Conservation (phyloP, 805 yeast genomes). For the Candida verbasci region DNA sequence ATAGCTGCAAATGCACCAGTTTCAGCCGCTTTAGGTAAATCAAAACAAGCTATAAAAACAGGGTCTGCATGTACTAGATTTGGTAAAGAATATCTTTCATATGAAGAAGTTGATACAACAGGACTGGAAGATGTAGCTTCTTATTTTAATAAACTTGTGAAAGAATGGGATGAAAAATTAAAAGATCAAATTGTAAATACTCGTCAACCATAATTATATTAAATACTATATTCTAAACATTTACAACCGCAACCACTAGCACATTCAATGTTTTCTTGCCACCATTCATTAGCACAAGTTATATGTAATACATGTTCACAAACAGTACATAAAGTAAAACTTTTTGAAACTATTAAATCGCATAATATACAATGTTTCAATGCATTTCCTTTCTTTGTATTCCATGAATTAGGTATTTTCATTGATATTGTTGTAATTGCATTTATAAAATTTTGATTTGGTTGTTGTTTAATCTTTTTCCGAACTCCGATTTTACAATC, state of each 20-base stretch:
- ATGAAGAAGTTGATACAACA: conserved; percentile 52
- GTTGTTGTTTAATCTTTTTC: conserved; percentile 14
- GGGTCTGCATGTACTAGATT: conserved; percentile 68
- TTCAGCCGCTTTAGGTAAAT: conserved; percentile 40
- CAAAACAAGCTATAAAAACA: conserved; percentile 42
- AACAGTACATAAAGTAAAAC: conserved; percentile 60
- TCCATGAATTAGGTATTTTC: conserved; percentile 25
- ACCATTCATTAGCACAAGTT: conserved; percentile 78
- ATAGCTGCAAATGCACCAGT: conserved; percentile 86
- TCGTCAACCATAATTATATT: conserved; percentile 18
- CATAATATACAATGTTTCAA: conserved; percentile 62
- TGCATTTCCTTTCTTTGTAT: conserved; percentile 17
- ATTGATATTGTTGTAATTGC: conserved; percentile 21
- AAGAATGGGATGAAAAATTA: conserved; percentile 72
- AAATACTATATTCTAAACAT: conserved; percentile 42
- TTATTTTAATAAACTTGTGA: conserved; percentile 52
- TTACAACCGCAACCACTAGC: conserved; percentile 84
- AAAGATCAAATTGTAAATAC: conserved; percentile 68
- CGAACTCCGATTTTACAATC: conserved; percentile 31
- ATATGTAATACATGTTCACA: conserved; percentile 83
- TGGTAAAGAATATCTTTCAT: conserved; percentile 63
- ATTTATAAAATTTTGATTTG: conserved; percentile 18
- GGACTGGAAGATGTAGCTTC: conserved; percentile 65
- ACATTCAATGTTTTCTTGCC: conserved; percentile 52
- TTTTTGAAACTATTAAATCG: conserved; percentile 51